Base-by-base conservation (phyloP, 2,329 filamentous ascomycete species). In the Trichoderma gracile region DNA sequence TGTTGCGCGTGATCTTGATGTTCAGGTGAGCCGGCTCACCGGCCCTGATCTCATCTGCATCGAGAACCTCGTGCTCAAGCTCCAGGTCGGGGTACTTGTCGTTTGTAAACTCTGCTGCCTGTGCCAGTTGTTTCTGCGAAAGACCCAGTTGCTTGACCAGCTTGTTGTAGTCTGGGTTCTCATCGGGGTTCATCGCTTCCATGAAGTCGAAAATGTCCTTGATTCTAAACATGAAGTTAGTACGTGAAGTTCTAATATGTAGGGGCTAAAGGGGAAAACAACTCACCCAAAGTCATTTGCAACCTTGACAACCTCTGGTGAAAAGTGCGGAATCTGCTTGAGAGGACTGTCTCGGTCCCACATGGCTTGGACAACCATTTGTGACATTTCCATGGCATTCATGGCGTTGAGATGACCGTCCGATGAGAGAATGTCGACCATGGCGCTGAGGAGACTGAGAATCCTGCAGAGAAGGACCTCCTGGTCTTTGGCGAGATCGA, bases 301-400 rank as follows among this genome's bases (percentile, higher is more conserved):
- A 68, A 87, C 90, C 77, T 94, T 90, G 70, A 98, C 89, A 57
- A 90, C 89, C 67, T 94, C 89, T 43, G 89, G 86, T 17, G 89
- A 87, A 76, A 98, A 98, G 80, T 98, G 92, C 70, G 95, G 95
- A 73, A 99, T 97, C 78, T 99, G 95, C 81, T 97, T 97, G 69
- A 99, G 84, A 45, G 95, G 93, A 72, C 91, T 96, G 76, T 99
- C 95, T 65, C 93, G 90, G 78, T 99, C 94, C 95, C 95, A 99
- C 92, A 98, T 97, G 56, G 90, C 93, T 79, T 99, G 95, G 3
- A 99, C 93, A 60, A 96, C 92, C 95, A 99, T 99, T 75, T 99
- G 95, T 14, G 92, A 96, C 86, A 99, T 92, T 77, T 99, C 95
- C 94, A 99, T 99, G 30, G 95, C 95, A 72, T 90, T 93, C 89